Percentiles rank a stretch among this genome's conserved stretches.
Evolutionary conservation across 169 alveolate species (phyloP).

Genomic region (Eimeria falciformis): DNA sequence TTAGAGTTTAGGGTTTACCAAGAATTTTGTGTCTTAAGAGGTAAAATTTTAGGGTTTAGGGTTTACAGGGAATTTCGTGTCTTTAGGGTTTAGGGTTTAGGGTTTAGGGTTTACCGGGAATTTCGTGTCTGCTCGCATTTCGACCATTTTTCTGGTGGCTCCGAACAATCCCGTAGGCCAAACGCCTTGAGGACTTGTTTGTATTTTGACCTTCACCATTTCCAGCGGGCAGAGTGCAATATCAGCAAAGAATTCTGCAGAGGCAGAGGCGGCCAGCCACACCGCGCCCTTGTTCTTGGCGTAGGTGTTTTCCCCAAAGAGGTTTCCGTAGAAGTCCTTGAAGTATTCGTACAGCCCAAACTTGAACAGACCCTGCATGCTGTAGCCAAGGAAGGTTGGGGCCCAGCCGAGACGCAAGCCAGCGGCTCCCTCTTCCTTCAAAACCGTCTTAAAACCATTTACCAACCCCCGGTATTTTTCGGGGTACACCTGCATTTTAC

Average conservation of each 20-base stretch:
- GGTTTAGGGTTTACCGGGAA: slow-evolving; percentile 85
- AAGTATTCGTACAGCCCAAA: slow-evolving; percentile 98
- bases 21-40: no score
- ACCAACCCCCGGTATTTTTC: slow-evolving; percentile 88
- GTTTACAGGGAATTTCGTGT: neutral
- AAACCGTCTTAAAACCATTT: slow-evolving; percentile 85
- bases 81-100: slow-evolving; percentile 39
- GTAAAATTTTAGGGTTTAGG: neutral
- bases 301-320: slow-evolving; percentile 87
- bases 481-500: slow-evolving; percentile 96
- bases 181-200: slow-evolving; percentile 88
- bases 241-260: slow-evolving; percentile 99
- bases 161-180: slow-evolving; percentile 89
- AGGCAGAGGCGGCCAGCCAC: slow-evolving; percentile 97
- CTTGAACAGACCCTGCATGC: slow-evolving; percentile 98
- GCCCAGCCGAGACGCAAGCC: slow-evolving; percentile 97
- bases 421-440: slow-evolving; percentile 91
- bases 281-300: slow-evolving; percentile 90
- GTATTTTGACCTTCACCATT: slow-evolving; percentile 97
- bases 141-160: slow-evolving; percentile 89
- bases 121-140: slow-evolving; percentile 85
- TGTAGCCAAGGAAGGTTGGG: slow-evolving; percentile 98
- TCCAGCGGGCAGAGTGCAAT: slow-evolving; percentile 98
- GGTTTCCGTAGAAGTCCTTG: slow-evolving; percentile 94
- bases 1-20: no score